Conservation (phyloP, 2,329 filamentous ascomycete genomes). For the Onygenales sp. region DNA sequence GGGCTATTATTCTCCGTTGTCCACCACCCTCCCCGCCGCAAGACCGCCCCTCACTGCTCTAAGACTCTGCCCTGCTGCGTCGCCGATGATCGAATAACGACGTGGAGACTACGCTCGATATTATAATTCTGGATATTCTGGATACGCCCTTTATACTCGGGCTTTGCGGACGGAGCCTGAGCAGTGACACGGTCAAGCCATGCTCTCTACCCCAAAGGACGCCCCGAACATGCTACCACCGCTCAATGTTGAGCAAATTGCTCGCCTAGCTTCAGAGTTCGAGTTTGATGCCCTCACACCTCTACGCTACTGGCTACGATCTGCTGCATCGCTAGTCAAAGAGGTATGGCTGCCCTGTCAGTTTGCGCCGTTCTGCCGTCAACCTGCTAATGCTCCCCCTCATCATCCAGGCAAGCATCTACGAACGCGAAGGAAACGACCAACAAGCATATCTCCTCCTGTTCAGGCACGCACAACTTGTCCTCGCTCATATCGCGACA, state of each 20-base stretch:
- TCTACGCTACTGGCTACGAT: constrained; percentile 71
- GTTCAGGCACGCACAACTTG: constrained; percentile 80
- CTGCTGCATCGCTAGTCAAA: constrained; percentile 67
- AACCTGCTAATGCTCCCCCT: not conserved
- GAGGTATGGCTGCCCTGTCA: constrained; percentile 50
- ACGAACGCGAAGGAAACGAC: constrained; percentile 75
- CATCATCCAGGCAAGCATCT: constrained; percentile 61
- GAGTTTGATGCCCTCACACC: constrained; percentile 69
- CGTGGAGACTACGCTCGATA: no score
- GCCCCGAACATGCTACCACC: constrained; percentile 38
- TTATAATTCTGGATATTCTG: no score
- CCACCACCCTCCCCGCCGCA: not conserved
- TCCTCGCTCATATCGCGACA: constrained; percentile 61
- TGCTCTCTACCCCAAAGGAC: not conserved
- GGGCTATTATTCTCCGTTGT: not conserved
- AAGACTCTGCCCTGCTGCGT: no score
- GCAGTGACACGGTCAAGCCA: not conserved
- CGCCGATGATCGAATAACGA: no score
- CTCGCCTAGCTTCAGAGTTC: constrained; percentile 65
- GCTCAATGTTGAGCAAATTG: constrained; percentile 67
- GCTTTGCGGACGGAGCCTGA: no score
- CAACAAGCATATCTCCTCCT: constrained; percentile 83
- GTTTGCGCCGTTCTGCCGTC: not conserved
- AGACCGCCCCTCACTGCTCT: not conserved
- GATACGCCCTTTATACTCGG: no score